Base-by-base conservation (phyloP, 202 grass and related monocot species). In the Zizania palustris region DNA sequence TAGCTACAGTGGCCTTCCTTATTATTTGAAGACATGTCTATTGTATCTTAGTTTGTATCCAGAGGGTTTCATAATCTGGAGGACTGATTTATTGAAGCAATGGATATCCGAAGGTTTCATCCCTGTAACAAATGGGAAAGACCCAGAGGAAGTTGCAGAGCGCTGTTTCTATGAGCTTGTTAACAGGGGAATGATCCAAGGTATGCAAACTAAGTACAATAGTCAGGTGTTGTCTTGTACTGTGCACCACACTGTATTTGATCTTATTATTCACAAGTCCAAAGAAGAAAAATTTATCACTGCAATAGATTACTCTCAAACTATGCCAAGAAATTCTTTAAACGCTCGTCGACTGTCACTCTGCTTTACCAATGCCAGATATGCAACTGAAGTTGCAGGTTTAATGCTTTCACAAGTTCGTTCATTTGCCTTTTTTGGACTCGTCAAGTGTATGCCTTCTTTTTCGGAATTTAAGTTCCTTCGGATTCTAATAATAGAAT, bases 221-320 rank as follows among this genome's bases (percentile, higher is more conserved):
- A 11, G 12, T 12, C 3, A 60, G 9, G 56, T 60, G 3, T 73
- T 53, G 50, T 60, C 3, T 1, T 87, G 35, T 33, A 18, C 7
- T 60, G 49, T 87, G n/a, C 64, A 83, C 44, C 55, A 64, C 45
- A 39, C 74, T 21, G 51, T 74, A 11, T 50, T 74, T 19, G 71
- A 74, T 53, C n/a, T 60, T 41, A 74, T 74, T 10, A 20, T 9
- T 18, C 51, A 20, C 21, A 74, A 60, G 20, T 74, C 71, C 9
- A 51, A 7, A 53, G n/a, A 74, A 42, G 45, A 51, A 11, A 60
- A 60, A 53, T 75, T 75, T 43, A 19, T 61, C 21, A 22, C 34
- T 9, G 11, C 36, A 60, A 56, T 75, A 4, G 71, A 50, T 75
- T 45, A 75, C 45, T 50, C 49, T n/a, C 35, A 42, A 9, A 42